Base-by-base conservation (phyloP, 106 monocot species). In the Dioscorea zingiberensis region DNA sequence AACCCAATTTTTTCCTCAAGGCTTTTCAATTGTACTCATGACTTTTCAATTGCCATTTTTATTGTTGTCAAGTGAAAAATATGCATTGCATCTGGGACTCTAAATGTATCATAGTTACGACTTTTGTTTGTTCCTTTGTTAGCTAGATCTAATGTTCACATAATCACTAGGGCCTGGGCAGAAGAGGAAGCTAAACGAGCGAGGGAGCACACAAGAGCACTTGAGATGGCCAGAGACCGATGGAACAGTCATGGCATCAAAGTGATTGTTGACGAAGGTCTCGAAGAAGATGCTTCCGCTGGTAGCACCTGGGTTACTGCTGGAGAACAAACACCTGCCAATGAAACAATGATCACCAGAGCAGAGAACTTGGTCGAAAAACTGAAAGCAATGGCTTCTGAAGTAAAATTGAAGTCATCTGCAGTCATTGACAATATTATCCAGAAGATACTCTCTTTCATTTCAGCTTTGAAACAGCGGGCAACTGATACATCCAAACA, bases 121-220 rank as follows among this genome's bases (percentile, higher is more conserved):
- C 38, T 6, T 38, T 38, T 38, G 38, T 6, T 8, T 38, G 38
- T 6, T 6, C 4, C n/a, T n/a, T n/a, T n/a, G 10, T 38, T 28
- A 27, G 24, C 10, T 47, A 2, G 7, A 27, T 27, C 14, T 24
- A 21, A 27, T 64, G 25, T 44, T 16, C 9, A 15, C 54, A 55
- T 15, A 13, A 65, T 71, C 27, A 46, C 28, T 63, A 99, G 98
- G 74, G 25, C 89, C 26, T 99, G 98, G 98, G 98, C 98, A 29
- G 98, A 99, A 64, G 93, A 93, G 66, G 93, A 89, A 63, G 89
- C 98, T 45, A 89, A 84, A 75, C 80, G 76, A 72, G 93, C 98
- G 26, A 84, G 89, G 44, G 98, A 89, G 76, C 84, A 93, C 16
- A 93, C 84, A 23, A 84, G 30, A 77, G 82, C 87, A n/a, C 84